Base-by-base conservation (phyloP, 83 land plant species). In the Picea mariana region DNA sequence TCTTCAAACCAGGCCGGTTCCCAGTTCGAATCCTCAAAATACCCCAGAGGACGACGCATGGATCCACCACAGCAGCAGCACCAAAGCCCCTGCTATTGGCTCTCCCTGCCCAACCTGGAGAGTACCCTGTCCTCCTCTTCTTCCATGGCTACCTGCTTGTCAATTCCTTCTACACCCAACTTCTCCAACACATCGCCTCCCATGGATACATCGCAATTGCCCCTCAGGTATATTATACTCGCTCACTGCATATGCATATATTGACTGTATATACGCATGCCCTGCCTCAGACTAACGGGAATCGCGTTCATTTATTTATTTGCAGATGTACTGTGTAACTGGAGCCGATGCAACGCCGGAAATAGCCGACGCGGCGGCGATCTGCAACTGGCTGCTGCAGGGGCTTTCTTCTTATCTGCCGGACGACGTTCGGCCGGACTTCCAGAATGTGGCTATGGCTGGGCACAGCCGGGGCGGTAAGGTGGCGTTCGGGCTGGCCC, bases 391-490 rank as follows among this genome's bases (percentile, higher is more conserved):
- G 92, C 38, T 88, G 76, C 87, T 85, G 0, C 62, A 62, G 12
- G 84, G 88, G 0, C 78, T 90, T 38, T 55, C 24, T 0, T 42
- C 16, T 3, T n/a, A 55, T 52, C 65, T 87, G 24, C 80, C 82
- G 1, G 31, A 21, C 13, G 42, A 82, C 0, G 87, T 80, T 4
- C 73, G 23, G 31, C 88, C 91, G 20, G 83, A 86, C 55, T 75
- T 86, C 6, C 21, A 67, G 2, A 80, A 78, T 42, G 64, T 89
- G 6, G 91, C 87, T 13, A 18, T 90, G 9, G 85, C 77, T 0
- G 92, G 92, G 3, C 92, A 90, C 64, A 90, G 92, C 84, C 89
- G 92, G 40, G 92, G 92, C 27, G 92, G 87, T 12, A 88, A 90
- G 26, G 87, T 86, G 11, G 92, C 85, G 0, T 90, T 90, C 65